Conservation (phyloP, 2,329 filamentous ascomycete genomes). For the Aspergillus tubingensis region DNA sequence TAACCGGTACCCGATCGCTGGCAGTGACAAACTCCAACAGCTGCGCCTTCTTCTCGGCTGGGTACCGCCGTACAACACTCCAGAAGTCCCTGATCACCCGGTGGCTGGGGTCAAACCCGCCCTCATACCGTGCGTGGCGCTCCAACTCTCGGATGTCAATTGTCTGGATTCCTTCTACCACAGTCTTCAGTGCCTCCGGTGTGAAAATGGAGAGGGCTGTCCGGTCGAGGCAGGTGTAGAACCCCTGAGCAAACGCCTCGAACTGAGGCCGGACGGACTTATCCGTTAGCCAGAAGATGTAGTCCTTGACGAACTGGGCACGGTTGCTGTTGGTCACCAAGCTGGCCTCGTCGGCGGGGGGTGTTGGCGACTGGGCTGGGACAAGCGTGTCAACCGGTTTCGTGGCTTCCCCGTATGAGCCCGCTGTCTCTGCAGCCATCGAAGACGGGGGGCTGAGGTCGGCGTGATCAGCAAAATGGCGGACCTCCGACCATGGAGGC, state of each 20-base stretch:
- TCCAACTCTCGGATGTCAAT: slow-evolving; percentile 77
- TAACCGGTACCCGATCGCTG: slow-evolving; percentile 84
- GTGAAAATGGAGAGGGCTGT: slow-evolving; percentile 73
- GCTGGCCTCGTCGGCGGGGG: slow-evolving; percentile 55
- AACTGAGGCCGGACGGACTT: slow-evolving; percentile 76
- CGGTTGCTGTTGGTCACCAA: slow-evolving; percentile 83
- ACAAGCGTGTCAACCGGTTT: slow-evolving; percentile 30
- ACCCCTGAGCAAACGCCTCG: slow-evolving; percentile 77
- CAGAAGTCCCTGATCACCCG: slow-evolving; percentile 78
- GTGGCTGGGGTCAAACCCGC: slow-evolving; percentile 71
- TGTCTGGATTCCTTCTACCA: slow-evolving; percentile 80
- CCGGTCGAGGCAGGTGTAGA: slow-evolving; percentile 70
- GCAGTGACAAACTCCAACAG: slow-evolving; percentile 95
- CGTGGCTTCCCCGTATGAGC: slow-evolving; percentile 18
- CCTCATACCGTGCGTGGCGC: slow-evolving; percentile 72
- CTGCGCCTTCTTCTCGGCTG: slow-evolving; percentile 67
- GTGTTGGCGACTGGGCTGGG: slow-evolving; percentile 30
- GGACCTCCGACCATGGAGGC: slow-evolving; percentile 27
- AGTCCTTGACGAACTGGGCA: slow-evolving; percentile 76
- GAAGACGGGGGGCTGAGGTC: slow-evolving; percentile 26
- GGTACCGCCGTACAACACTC: slow-evolving; percentile 69
- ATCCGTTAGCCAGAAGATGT: slow-evolving; percentile 79
- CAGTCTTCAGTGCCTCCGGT: slow-evolving; percentile 68
- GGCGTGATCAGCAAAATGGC: slow-evolving; percentile 22
- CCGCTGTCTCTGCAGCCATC: slow-evolving; percentile 23